Conservation (phyloP, 164 flowering plant genomes). For the Chloranthus sessilifolius region DNA sequence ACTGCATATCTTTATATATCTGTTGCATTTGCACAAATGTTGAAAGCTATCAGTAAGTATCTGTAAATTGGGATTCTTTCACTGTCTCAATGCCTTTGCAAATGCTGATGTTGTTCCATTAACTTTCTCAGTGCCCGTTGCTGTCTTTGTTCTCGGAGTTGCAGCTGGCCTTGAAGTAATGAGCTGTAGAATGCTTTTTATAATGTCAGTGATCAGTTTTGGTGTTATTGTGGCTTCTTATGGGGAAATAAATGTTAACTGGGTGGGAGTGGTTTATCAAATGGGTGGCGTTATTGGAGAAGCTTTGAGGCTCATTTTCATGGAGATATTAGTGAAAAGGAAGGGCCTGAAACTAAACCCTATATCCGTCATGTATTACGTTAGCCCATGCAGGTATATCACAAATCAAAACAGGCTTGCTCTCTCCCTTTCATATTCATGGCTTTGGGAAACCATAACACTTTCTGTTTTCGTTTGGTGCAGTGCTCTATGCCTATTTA, state of each 20-base stretch:
- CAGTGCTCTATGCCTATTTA: constrained; percentile 90
- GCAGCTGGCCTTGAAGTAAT: constrained; percentile 87
- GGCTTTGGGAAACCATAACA: neutral
- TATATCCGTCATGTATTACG: constrained; percentile 90
- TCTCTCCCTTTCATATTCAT: constrained; percentile 3
- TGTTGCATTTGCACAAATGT: constrained; percentile 98
- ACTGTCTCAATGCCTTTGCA: neutral
- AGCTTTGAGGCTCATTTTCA: constrained; percentile 93
- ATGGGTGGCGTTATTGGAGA: constrained; percentile 99
- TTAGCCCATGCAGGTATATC: constrained; percentile 91
- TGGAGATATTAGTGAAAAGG: constrained; percentile 93
- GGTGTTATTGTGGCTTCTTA: constrained; percentile 98
- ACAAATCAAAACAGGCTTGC: constrained; percentile 1
- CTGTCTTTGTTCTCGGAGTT: constrained; percentile 90
- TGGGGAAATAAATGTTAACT: constrained; percentile 86
- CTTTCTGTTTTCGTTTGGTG: constrained; percentile 16
- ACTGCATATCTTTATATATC: constrained; percentile 97
- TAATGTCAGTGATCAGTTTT: constrained; percentile 93
- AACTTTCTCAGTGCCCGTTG: constrained; percentile 85
- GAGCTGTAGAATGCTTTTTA: constrained; percentile 92
- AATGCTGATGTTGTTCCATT: constrained; percentile 6
- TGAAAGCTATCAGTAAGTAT: constrained; percentile 95
- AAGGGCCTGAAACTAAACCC: constrained; percentile 91
- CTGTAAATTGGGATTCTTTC: neutral
- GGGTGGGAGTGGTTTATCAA: constrained; percentile 98